Evolutionary conservation across 345 rosid species (phyloP).

Genomic region (Angophora floribunda): DNA sequence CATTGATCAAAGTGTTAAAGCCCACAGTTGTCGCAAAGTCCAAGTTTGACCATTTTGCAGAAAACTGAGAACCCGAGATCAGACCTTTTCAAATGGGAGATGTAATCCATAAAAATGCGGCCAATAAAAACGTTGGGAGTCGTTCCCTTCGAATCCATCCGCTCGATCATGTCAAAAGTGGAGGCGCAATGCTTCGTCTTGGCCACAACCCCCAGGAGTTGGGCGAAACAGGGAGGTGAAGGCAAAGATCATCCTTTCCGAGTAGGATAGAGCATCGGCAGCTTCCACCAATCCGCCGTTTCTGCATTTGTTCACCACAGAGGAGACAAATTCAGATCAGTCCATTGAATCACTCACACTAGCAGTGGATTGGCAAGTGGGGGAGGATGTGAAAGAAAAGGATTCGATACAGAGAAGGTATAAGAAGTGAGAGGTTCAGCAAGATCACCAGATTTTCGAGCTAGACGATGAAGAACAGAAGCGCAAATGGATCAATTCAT

Average conservation of each 20-base stretch:
- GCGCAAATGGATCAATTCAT: accelerated
- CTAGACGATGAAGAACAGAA: neutral
- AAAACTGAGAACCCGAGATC: neutral
- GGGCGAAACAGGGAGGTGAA: neutral
- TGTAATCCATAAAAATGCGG: neutral
- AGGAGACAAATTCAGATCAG: no score
- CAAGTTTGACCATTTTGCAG: neutral
- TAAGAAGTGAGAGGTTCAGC: no score
- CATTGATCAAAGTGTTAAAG: neutral
- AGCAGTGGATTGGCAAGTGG: neutral
- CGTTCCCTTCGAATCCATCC: neutral
- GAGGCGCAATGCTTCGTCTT: neutral
- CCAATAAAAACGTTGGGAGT: neutral
- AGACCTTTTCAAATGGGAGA: neutral
- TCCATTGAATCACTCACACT: neutral
- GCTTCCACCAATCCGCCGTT: no score
- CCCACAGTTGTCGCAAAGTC: neutral
- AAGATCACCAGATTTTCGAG: no score
- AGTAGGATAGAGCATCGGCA: no score
- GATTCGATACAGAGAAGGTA: neutral
- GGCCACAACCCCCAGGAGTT: neutral
- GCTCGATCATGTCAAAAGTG: neutral
- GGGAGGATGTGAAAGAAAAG: no score
- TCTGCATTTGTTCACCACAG: no score
- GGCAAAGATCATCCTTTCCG: neutral